phyloP scores from a whole-genome alignment of 2,329 filamentous ascomycete genomes.

The Diplodia mutila region DNA sequence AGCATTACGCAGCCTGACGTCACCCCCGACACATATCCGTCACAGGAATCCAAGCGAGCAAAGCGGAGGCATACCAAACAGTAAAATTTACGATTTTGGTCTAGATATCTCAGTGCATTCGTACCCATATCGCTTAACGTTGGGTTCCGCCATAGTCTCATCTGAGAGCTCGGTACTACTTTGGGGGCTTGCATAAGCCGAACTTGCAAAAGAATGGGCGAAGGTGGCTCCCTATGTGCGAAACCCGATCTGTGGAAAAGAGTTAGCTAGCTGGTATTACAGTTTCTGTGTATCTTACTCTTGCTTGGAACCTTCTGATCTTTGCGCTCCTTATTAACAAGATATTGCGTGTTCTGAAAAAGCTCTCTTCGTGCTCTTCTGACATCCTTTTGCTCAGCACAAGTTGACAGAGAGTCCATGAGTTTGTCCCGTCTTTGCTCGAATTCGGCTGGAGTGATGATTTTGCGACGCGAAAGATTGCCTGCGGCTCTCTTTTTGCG shows the following conservation, averaged over 20 bases:
- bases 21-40: neutral
- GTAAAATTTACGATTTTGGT: neutral
- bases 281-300: neutral
- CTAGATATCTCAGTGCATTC: neutral
- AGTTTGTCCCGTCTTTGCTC: neutral
- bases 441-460: neutral
- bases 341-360: neutral
- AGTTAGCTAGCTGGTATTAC: neutral
- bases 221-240: neutral
- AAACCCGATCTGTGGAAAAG: neutral
- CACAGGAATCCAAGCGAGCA: neutral
- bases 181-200: too few species aligned
- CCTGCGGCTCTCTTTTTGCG: neutral
- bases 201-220: too few species aligned
- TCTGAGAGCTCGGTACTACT: neutral
- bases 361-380: neutral
- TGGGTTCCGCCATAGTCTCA: neutral
- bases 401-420: neutral
- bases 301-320: neutral
- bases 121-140: neutral
- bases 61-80: neutral
- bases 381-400: neutral
- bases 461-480: neutral
- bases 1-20: neutral
- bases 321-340: neutral